These are phyloP conservation scores for Fusarium sp. DNA, from an alignment of 2,329 filamentous ascomycete genomes.

Conservation along the genomic window DNA sequence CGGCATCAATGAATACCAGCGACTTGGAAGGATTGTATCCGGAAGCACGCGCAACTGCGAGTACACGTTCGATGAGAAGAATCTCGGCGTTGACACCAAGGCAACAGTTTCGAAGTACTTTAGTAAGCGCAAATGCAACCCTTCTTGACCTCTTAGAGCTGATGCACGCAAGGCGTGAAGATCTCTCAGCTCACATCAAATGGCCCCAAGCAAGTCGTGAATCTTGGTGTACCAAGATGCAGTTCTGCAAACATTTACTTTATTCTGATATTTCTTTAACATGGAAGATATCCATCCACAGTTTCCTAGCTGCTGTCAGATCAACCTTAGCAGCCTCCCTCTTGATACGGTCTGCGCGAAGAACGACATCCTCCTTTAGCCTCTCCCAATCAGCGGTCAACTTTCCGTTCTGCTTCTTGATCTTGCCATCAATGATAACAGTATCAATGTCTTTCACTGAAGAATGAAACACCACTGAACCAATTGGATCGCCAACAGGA, in stretches of 20 bases:
- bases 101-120: no score
- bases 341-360: background rate
- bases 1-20: no score
- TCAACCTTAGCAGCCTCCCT: background rate
- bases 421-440: background rate
- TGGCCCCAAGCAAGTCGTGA: no score
- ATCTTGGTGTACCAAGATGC: fast-evolving
- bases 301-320: background rate
- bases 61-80: no score
- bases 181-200: no score
- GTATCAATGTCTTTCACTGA: background rate
- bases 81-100: no score
- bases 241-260: no score
- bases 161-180: no score
- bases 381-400: background rate
- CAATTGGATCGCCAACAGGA: background rate
- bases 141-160: no score
- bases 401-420: background rate
- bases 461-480: background rate
- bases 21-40: no score
- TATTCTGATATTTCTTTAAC: background rate
- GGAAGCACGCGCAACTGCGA: no score
- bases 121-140: no score
- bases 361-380: background rate
- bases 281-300: background rate